Evolutionary conservation across 2,329 filamentous ascomycete species (phyloP).

Genomic region (Xylariales sp.): DNA sequence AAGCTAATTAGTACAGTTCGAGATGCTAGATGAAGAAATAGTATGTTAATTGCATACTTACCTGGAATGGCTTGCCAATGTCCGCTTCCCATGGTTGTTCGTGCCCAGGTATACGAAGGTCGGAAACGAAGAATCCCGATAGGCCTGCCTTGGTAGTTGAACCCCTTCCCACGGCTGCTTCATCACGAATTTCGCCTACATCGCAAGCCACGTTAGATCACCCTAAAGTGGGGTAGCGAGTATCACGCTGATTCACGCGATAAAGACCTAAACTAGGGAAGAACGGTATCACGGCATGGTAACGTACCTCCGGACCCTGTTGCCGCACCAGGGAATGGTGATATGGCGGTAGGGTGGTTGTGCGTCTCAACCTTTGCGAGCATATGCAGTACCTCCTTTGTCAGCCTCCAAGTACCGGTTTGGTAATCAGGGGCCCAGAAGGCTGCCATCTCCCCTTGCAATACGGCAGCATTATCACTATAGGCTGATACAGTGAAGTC

Average conservation of each 20-base stretch:
- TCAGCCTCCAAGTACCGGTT: conserved; percentile 88
- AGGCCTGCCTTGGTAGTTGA: conserved; percentile 94
- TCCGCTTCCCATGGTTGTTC: conserved; percentile 90
- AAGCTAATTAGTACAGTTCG: conserved; percentile 21
- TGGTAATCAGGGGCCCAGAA: conserved; percentile 90
- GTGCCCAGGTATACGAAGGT: conserved; percentile 87
- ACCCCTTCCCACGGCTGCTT: conserved; percentile 92
- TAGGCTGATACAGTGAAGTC: conserved; percentile 93
- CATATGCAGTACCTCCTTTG: conserved; percentile 87
- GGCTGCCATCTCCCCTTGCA: conserved; percentile 76
- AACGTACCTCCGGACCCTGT: conserved; percentile 84
- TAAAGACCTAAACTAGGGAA: background rate
- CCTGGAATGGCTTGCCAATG: conserved; percentile 85
- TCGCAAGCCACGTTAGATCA: conserved; percentile 13
- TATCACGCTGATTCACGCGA: background rate
- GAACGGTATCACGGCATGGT: background rate
- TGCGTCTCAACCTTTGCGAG: conserved; percentile 97
- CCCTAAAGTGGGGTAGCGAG: background rate
- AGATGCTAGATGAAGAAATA: background rate
- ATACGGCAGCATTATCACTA: conserved; percentile 96
- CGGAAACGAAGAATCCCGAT: conserved; percentile 93
- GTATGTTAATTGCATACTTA: background rate
- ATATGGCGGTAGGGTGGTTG: conserved; percentile 97
- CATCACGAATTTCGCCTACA: conserved; percentile 66
- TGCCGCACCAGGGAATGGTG: conserved; percentile 80